Conservation (phyloP, 768 basidiomycete species). For the Pleurotus eryngii region DNA sequence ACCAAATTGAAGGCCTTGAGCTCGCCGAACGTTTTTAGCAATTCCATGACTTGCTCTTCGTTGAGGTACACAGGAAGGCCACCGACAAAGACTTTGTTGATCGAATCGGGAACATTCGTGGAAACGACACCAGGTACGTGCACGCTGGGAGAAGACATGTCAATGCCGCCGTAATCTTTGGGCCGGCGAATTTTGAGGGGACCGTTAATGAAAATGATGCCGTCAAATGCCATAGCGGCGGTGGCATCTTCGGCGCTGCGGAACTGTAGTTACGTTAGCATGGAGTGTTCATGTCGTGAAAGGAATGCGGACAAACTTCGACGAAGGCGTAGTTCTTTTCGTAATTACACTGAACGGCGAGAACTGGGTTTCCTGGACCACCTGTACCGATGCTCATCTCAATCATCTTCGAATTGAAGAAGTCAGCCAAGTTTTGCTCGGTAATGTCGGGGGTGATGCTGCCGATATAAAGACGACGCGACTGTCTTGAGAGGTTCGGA, state of each 20-base stretch:
- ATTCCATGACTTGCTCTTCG: slow-evolving; percentile 98
- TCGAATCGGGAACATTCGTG: slow-evolving; percentile 93
- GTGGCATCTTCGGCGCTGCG: slow-evolving; percentile 96
- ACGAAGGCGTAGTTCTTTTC: slow-evolving; percentile 99
- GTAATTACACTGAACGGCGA: slow-evolving; percentile 94
- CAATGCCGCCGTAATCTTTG: slow-evolving; percentile 91
- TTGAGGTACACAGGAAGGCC: slow-evolving; percentile 94
- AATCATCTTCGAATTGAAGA: slow-evolving; percentile 95
- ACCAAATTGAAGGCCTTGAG: slow-evolving; percentile 98
- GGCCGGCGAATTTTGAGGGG: slow-evolving; percentile 98
- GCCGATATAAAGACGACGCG: slow-evolving; percentile 93
- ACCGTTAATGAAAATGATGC: slow-evolving; percentile 91
- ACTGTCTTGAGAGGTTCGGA: slow-evolving; percentile 89
- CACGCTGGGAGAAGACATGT: slow-evolving; percentile 57
- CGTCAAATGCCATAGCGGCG: slow-evolving; percentile 95
- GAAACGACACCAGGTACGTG: slow-evolving; percentile 96
- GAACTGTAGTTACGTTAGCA: slow-evolving; percentile 55
- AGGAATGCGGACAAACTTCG: slow-evolving; percentile 53
- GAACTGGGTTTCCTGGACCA: slow-evolving; percentile 83
- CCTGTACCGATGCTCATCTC: slow-evolving; percentile 88
- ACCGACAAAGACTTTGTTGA: slow-evolving; percentile 97
- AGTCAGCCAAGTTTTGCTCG: slow-evolving; percentile 86
- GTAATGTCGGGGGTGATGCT: slow-evolving; percentile 94
- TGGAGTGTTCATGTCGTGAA: not conserved
- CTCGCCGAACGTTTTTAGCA: slow-evolving; percentile 96